Percentiles rank a stretch among this genome's conserved stretches.
These are phyloP conservation scores for Aspergillus panamensis DNA, from an alignment of 495 filamentous ascomycete species.

Conservation along the genomic window DNA sequence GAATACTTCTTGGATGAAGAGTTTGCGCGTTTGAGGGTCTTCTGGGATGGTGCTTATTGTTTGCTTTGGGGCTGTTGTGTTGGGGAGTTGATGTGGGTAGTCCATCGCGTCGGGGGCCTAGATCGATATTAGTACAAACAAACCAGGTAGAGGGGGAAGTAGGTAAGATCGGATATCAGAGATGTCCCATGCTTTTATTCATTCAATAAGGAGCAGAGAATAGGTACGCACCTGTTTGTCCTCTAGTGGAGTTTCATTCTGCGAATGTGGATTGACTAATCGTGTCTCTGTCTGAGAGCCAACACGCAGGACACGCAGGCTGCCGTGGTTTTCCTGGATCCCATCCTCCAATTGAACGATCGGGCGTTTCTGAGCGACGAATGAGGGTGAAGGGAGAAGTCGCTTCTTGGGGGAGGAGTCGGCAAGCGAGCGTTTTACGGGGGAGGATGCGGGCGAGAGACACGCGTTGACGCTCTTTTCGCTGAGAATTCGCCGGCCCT, in stretches of 20 bases:
- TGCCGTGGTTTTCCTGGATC: slow-evolving; percentile 16
- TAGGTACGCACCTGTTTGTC: slow-evolving; percentile 26
- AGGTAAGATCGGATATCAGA: background rate
- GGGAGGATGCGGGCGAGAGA: slow-evolving; percentile 37
- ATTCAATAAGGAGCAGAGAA: no score
- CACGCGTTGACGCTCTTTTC: slow-evolving; percentile 48
- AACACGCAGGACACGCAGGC: slow-evolving; percentile 8
- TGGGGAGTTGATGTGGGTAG: slow-evolving; percentile 12
- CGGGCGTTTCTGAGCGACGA: slow-evolving; percentile 43
- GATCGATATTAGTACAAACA: slow-evolving; percentile 3
- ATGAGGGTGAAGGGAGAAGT: slow-evolving; percentile 39
- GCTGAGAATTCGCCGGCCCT: slow-evolving; percentile 43
- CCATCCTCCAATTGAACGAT: slow-evolving; percentile 40
- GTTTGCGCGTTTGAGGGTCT: slow-evolving; percentile 39
- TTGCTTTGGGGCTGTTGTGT: slow-evolving; percentile 20
- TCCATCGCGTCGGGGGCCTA: slow-evolving; percentile 22
- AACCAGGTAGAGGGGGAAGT: background rate
- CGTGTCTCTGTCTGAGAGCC: background rate
- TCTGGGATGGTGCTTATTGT: slow-evolving; percentile 28
- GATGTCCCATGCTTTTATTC: no score
- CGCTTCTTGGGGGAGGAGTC: slow-evolving; percentile 31
- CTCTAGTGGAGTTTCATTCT: background rate
- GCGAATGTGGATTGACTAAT: background rate
- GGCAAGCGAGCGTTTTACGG: slow-evolving; percentile 34
- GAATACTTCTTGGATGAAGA: slow-evolving; percentile 45